Percentiles rank a stretch among this genome's conserved stretches.
These are phyloP conservation scores for Hypoxylon sp. DNA, from an alignment of 2,329 filamentous ascomycete genomes.

Conservation along the genomic window DNA sequence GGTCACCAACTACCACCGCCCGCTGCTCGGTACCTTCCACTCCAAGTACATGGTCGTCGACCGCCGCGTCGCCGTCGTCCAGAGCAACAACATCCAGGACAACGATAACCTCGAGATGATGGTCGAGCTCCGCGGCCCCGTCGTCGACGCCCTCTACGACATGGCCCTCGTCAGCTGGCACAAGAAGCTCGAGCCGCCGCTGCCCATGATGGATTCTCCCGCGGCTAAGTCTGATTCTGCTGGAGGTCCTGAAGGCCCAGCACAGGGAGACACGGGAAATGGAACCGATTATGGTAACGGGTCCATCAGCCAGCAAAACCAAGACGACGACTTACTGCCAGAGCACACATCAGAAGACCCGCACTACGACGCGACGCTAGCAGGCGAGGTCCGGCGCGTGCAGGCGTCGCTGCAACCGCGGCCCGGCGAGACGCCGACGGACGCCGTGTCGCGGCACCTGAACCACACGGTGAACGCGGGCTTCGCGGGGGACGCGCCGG, in stretches of 20 bases:
- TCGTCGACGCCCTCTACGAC: conserved; percentile 80
- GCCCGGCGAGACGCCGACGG: conserved; percentile 59
- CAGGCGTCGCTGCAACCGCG: conserved; percentile 63
- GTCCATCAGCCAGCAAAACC: not conserved
- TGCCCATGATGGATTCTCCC: conserved; percentile 63
- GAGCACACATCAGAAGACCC: conserved; percentile 66
- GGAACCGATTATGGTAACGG: not conserved
- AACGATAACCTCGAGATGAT: conserved; percentile 87
- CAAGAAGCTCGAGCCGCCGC: conserved; percentile 64
- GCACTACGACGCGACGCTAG: conserved; percentile 70
- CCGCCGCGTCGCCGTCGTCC: conserved; percentile 71
- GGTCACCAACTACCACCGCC: conserved; percentile 75
- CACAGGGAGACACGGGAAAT: not conserved
- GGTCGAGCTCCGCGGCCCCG: conserved; percentile 76
- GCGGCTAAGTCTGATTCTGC: conserved; percentile 50
- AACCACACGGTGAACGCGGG: conserved; percentile 66
- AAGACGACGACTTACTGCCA: conserved; percentile 45
- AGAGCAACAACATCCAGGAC: conserved; percentile 81
- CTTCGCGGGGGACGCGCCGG: conserved; percentile 58
- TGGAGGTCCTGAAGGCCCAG: conserved; percentile 8
- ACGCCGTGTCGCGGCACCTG: conserved; percentile 70
- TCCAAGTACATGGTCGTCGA: conserved; percentile 82
- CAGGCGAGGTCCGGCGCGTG: conserved; percentile 67
- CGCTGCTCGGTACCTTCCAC: conserved; percentile 77
- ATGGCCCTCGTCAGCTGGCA: conserved; percentile 77